These are phyloP conservation scores for Populus hybrid DNA, from an alignment of 441 rosid species.

Conservation along the genomic window DNA sequence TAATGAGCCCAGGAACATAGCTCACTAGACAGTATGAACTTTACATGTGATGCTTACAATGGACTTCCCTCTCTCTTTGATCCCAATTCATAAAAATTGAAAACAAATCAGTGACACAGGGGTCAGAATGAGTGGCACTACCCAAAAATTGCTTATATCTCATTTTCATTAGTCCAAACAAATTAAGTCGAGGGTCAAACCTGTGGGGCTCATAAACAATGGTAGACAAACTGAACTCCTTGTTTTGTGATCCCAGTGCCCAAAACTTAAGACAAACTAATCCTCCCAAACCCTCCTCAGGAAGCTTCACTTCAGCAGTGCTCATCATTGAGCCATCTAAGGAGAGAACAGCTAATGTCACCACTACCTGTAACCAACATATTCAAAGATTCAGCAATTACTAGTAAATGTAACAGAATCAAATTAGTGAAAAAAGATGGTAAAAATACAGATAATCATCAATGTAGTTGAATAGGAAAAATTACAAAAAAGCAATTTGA, in stretches of 20 bases:
- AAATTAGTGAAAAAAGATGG: neutral
- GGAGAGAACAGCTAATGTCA: constrained; percentile 75
- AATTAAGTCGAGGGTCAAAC: constrained; percentile 29
- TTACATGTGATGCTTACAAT: neutral
- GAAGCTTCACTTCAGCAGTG: constrained; percentile 82
- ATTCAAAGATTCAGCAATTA: constrained; percentile 15
- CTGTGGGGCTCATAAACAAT: constrained; percentile 94
- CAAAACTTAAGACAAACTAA: constrained; percentile 89
- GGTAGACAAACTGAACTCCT: constrained; percentile 71
- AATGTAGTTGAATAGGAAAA: constrained; percentile 8
- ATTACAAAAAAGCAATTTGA: constrained; percentile 9
- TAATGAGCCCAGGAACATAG: neutral
- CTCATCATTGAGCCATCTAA: constrained; percentile 80
- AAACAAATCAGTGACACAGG: neutral
- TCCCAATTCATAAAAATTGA: neutral
- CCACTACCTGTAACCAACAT: constrained; percentile 49
- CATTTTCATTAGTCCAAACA: neutral
- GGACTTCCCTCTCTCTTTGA: neutral
- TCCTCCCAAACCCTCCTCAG: constrained; percentile 91
- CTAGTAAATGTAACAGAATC: constrained; percentile 1
- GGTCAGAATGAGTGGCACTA: neutral
- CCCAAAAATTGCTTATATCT: neutral
- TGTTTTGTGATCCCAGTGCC: constrained; percentile 54
- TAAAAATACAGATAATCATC: neutral
- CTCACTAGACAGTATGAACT: neutral